Evolutionary conservation across 179 eudicot species (phyloP), one percentile per base, ranked within the genome.

Genomic region (Beta corolliflora): DNA sequence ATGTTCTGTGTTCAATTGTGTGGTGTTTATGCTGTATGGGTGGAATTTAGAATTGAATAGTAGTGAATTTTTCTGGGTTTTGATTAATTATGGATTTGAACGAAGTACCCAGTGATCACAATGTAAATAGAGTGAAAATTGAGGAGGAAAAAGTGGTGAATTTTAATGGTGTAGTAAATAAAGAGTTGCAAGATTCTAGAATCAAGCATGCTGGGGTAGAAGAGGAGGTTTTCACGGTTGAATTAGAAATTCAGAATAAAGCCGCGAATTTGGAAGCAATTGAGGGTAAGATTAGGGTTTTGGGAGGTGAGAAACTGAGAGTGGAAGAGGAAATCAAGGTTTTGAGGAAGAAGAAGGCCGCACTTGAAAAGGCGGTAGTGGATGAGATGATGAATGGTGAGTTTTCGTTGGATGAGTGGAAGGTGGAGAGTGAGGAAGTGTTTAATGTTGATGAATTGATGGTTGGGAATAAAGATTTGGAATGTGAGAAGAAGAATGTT

Each of bases 401-500:
- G 25, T 52, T 52, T 6, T 31, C 7, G 25, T 44, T 59, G 55
- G 81, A 73, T n/a, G 72, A 58, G 29, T 56, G 44, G 55, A 70
- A 45, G 48, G 69, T 77, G 59, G 80, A 21, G 41, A 53, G 56
- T 18, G 86, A 78, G 31, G 89, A 89, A n/a, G 85, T 59, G 63
- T 87, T 80, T 31, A 79, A 73, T 85, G 64, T 91, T 72, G 59
- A 66, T 54, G 79, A 87, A 48, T 81, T 91, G 87, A 85, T 88
- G 91, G 79, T 85, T 76, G 94, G 84, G 85, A 93, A 87, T 83
- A 86, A 79, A 48, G 92, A 86, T 75, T 85, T 90, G 91, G 87
- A 88, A 52, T 89, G 87, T 83, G 94, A 29, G 31, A 29, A 91
- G 84, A 94, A 88, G 85, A 78, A 50, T n/a, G 46, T 25, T 52